Conservation (phyloP, 2,329 filamentous ascomycete species). For the Fusarium nelsonii region DNA sequence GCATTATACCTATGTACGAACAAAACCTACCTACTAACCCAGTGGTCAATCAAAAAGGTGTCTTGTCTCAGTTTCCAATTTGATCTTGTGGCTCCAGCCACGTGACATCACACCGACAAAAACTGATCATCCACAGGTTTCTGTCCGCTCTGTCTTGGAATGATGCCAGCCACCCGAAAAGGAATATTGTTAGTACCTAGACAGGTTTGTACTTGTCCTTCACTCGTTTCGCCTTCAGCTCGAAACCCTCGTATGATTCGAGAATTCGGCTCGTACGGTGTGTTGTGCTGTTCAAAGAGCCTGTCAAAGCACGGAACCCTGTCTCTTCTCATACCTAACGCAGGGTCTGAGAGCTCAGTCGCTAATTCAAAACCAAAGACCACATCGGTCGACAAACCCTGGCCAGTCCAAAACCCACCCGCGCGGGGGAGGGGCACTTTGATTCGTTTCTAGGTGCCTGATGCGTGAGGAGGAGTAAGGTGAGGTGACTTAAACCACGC, state of each 20-base stretch:
- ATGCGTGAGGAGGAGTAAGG: slow-evolving; percentile 44
- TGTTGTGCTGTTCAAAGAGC: slow-evolving; percentile 10
- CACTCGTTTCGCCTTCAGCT: slow-evolving; percentile 1
- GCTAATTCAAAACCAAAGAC: slow-evolving; percentile 16
- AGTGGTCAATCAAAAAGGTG: slow-evolving; percentile 3
- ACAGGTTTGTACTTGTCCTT: slow-evolving; percentile 29
- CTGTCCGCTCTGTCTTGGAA: slow-evolving; percentile 8
- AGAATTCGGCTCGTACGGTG: slow-evolving; percentile 35
- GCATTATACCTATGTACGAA: not conserved
- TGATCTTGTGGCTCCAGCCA: slow-evolving; percentile 31
- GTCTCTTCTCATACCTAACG: slow-evolving; percentile 13
- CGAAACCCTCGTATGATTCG: slow-evolving; percentile 37
- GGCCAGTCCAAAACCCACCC: slow-evolving; percentile 38
- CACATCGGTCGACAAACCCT: slow-evolving; percentile 35
- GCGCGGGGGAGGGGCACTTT: slow-evolving; percentile 47
- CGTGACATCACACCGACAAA: slow-evolving; percentile 49
- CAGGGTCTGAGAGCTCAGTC: slow-evolving; percentile 37
- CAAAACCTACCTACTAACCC: not conserved
- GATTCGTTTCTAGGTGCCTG: slow-evolving; percentile 44
- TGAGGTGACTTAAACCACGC: slow-evolving; percentile 43
- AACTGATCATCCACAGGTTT: slow-evolving; percentile 32
- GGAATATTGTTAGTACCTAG: slow-evolving; percentile 6
- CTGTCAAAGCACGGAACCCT: not conserved
- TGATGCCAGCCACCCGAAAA: slow-evolving; percentile 39
- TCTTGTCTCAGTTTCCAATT: slow-evolving; percentile 24